phyloP scores from a whole-genome alignment of 2,329 filamentous ascomycete genomes.

The Colletotrichum sp. region DNA sequence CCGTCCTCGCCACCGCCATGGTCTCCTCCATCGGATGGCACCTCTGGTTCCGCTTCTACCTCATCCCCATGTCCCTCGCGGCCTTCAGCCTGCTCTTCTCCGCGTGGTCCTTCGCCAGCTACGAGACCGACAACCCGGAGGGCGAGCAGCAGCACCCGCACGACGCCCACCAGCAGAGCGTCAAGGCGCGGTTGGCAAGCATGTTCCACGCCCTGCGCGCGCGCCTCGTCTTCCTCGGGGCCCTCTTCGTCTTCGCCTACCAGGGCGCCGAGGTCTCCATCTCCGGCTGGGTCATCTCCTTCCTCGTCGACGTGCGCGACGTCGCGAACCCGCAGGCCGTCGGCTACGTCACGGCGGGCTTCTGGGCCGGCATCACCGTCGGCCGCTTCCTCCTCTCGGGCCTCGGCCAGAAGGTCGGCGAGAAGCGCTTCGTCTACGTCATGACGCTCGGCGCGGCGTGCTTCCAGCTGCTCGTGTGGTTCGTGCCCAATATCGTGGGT shows the following conservation, averaged over 20 bases:
- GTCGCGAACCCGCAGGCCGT: slow-evolving; percentile 70
- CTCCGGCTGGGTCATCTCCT: slow-evolving; percentile 86
- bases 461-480: slow-evolving; percentile 81
- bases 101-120: slow-evolving; percentile 72
- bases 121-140: slow-evolving; percentile 61
- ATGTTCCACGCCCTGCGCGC: slow-evolving; percentile 55
- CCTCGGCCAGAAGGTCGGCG: slow-evolving; percentile 70
- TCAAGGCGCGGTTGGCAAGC: slow-evolving; percentile 35
- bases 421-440: slow-evolving; percentile 70
- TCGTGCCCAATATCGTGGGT: slow-evolving; percentile 75
- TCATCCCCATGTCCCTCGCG: slow-evolving; percentile 65
- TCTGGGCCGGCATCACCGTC: slow-evolving; percentile 76
- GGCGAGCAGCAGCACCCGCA: neutral
- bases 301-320: slow-evolving; percentile 74
- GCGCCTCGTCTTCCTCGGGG: slow-evolving; percentile 72
- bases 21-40: slow-evolving; percentile 59
- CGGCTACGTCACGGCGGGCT: slow-evolving; percentile 79
- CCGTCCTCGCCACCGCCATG: slow-evolving; percentile 77
- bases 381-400: slow-evolving; percentile 77
- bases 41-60: slow-evolving; percentile 77
- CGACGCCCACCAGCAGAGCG: slow-evolving; percentile 15
- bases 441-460: slow-evolving; percentile 65
- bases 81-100: slow-evolving; percentile 60
- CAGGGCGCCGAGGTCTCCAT: slow-evolving; percentile 88
- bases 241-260: slow-evolving; percentile 85